Percentiles rank a stretch among this genome's conserved stretches.
Evolutionary conservation across 1,284 basidiomycete genomes (phyloP).

Genomic region (Cronartium ribicola): DNA sequence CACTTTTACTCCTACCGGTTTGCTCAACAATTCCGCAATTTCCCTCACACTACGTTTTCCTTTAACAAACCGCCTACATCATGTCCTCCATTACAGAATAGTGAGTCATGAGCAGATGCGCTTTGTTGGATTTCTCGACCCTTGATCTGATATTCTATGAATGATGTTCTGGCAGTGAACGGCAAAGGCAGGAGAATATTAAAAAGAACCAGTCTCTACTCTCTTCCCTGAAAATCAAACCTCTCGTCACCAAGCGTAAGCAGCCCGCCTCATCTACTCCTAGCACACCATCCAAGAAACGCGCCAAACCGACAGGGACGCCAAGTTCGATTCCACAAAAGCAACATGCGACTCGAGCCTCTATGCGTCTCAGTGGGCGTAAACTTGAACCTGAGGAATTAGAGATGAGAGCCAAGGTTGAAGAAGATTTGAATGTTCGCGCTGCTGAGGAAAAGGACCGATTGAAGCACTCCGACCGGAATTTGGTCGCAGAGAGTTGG

Average conservation of each 20-base stretch:
- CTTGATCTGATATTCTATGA: not conserved
- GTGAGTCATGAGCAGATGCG: not conserved
- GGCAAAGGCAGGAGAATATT: conserved; percentile 31
- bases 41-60: no score
- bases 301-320: not conserved
- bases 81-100: not conserved
- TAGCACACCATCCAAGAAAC: conserved; percentile 11
- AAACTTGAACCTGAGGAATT: not conserved
- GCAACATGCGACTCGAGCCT: conserved; percentile 31
- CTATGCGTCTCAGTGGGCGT: conserved; percentile 17
- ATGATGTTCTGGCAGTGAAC: conserved; percentile 7
- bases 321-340: conserved; percentile 2
- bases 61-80: not conserved
- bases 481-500: conserved; percentile 15
- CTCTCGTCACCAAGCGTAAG: conserved; percentile 13
- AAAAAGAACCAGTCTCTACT: conserved; percentile 40
- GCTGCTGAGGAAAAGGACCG: conserved; percentile 14
- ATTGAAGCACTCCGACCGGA: conserved; percentile 26
- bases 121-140: not conserved
- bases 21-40: no score
- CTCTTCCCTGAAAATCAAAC: conserved; percentile 20
- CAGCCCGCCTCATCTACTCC: not conserved
- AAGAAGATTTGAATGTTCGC: conserved; percentile 8
- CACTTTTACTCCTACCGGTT: no score
- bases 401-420: conserved; percentile 1